Percentiles rank a stretch among this genome's conserved stretches.
phyloP scores from a whole-genome alignment of 2,329 filamentous ascomycete genomes.

The Xylariaceae sp. region DNA sequence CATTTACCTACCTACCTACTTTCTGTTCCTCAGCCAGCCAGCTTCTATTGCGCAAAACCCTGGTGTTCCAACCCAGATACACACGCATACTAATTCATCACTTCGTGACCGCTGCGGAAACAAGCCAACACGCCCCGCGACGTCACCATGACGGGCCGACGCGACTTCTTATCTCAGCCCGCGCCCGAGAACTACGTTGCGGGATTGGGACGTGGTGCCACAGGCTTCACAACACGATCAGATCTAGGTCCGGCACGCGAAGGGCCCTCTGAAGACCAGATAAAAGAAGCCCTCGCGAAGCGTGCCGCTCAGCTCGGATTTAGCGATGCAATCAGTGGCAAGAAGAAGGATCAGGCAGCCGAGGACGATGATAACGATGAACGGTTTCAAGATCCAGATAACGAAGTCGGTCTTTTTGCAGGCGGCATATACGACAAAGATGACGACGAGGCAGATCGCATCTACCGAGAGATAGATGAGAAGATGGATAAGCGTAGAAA shows the following conservation, averaged over 20 bases:
- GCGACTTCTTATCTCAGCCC: constrained; percentile 83
- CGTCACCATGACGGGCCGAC: constrained; percentile 53
- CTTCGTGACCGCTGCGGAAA: background rate
- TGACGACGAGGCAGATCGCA: constrained; percentile 93
- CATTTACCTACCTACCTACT: background rate
- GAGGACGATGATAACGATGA: constrained; percentile 73
- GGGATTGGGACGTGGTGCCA: constrained; percentile 94
- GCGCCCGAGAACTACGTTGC: constrained; percentile 88
- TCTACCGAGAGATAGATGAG: constrained; percentile 94
- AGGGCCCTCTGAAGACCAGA: constrained; percentile 94
- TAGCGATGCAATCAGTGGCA: constrained; percentile 52
- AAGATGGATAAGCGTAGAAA: constrained; percentile 90
- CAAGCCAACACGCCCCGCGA: background rate
- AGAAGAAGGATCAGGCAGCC: constrained; percentile 67
- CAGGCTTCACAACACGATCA: constrained; percentile 94
- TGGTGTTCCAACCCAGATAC: background rate
- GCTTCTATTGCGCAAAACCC: background rate
- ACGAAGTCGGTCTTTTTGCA: constrained; percentile 92
- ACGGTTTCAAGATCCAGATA: constrained; percentile 92
- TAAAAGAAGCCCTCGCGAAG: constrained; percentile 95
- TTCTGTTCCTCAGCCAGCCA: background rate
- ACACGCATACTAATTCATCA: background rate
- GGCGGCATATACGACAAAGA: constrained; percentile 95
- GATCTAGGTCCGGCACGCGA: constrained; percentile 93
- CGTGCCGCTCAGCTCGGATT: constrained; percentile 79